phyloP scores from a whole-genome alignment of 768 basidiomycete genomes.

The Pleurotus citrinopileatus region DNA sequence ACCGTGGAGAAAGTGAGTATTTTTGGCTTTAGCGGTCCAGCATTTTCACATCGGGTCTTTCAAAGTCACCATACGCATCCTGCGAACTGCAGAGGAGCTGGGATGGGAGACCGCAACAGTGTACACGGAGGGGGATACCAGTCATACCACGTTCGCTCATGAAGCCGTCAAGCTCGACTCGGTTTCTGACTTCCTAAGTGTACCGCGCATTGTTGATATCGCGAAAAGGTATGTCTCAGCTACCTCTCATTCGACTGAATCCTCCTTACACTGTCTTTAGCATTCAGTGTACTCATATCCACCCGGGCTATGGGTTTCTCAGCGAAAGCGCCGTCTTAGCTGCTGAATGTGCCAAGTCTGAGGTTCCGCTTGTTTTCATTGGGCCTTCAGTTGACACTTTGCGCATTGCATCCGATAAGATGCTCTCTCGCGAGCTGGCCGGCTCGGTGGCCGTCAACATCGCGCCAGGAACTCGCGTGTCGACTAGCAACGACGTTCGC shows the following conservation, averaged over 20 bases:
- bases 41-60: not conserved
- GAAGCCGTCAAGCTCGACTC: conserved; percentile 86
- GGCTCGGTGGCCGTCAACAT: conserved; percentile 25
- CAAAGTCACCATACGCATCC: conserved; percentile 83
- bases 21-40: conserved; percentile 20
- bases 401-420: conserved; percentile 55
- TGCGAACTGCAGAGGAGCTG: conserved; percentile 81
- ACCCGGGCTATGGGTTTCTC: conserved; percentile 78
- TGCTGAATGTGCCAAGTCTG: conserved; percentile 71
- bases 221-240: conserved; percentile 22
- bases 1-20: conserved; percentile 62
- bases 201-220: conserved; percentile 26
- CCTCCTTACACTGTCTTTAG: not conserved
- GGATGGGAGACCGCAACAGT: conserved; percentile 88
- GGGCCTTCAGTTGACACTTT: conserved; percentile 81
- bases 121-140: conserved; percentile 82
- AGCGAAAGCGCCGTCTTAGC: conserved; percentile 84
- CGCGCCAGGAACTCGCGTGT: conserved; percentile 27
- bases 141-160: conserved; percentile 78
- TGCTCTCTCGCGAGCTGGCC: conserved; percentile 32
- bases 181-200: conserved; percentile 42
- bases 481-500: conserved; percentile 23
- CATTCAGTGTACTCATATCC: conserved; percentile 33
- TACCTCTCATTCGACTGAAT: not conserved
- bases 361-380: conserved; percentile 63